Evolutionary conservation across 2,329 filamentous ascomycete genomes (phyloP), one percentile per base, ranked within the genome.

Genomic region (Pseudogymnoascus sp.): DNA sequence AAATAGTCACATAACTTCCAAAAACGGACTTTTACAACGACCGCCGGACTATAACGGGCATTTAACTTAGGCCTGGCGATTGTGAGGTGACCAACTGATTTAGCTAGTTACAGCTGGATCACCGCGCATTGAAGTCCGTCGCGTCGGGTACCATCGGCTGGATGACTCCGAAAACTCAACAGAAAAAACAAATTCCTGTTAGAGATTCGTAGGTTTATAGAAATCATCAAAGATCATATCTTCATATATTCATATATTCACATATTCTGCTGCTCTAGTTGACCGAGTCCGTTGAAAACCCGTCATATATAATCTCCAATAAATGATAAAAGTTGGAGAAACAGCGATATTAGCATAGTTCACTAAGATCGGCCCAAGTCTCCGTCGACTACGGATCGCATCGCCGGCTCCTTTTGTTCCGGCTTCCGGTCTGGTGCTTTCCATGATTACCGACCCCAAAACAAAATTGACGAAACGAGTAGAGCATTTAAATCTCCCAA

Each of bases 161-260:
- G 16, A 14, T 39, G 36, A 42, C 28, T 30, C 28, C 59, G 30
- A 30, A 30, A 45, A 42, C 38, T 39, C 38, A 60, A 39, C 33
- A 19, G 59, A 45, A 60, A 60, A 60, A 60, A 42, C 35, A 60
- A 60, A 19, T n/a, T 30, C 59, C 23, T 45, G 36, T 41, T 45
- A 6, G 35, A 42, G 41, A 22, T 41, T 23, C 9, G n/a, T 19
- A 19, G 22, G 23, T 11, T 19, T 45, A 12, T 41, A 45, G 59
- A 19, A 45, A 22, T 45, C 12, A 25, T 19, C 19, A 19, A 28
- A 55, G 25, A 33, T 33, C 25, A 12, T 33, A 33, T 52, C 5
- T 30, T 19, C n/a, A 39, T 38, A 38, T 38, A n/a, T 38, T 38
- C 19, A 42, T 19, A 55, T 55, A 23, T 41, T 14, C 30, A 22